Percentiles rank a stretch among this genome's conserved stretches.
Conservation (phyloP, 768 basidiomycete species). For the Saitozyma sp. region DNA sequence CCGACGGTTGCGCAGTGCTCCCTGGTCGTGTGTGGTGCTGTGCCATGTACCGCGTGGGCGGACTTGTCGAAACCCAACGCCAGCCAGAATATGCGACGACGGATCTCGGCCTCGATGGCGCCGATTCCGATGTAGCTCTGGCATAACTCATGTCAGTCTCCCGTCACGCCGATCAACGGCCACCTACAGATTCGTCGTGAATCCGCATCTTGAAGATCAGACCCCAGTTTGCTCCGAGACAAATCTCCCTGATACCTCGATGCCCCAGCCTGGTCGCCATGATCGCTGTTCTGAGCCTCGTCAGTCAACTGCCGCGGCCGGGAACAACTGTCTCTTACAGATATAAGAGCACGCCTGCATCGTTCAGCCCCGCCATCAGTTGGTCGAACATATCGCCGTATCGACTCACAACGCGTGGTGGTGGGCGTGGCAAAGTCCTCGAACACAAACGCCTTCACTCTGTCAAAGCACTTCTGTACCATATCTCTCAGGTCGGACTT, state of each 20-base stretch:
- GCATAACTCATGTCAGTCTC: no score
- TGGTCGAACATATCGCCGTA: neutral
- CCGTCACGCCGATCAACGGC: no score
- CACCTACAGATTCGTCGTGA: no score
- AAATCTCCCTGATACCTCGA: neutral
- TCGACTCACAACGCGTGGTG: constrained; percentile 1
- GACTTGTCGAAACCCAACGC: no score
- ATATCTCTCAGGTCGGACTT: neutral
- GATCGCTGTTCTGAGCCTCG: neutral
- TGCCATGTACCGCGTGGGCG: no score
- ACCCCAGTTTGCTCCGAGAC: neutral
- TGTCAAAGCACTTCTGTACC: neutral
- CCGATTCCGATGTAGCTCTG: no score
- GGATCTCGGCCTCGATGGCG: no score
- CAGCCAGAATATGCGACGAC: no score
- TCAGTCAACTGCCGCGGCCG: neutral
- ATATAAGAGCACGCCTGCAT: neutral
- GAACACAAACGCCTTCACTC: neutral
- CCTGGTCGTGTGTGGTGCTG: no score
- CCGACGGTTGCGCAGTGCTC: no score
- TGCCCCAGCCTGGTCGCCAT: neutral
- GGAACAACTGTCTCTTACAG: neutral
- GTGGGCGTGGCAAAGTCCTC: neutral
- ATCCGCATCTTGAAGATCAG: neutral
- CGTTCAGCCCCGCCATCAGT: no score